Percentiles rank a stretch among this genome's conserved stretches.
These are phyloP conservation scores for Candida freyschussii DNA, from an alignment of 1,139 yeast species.

Conservation along the genomic window DNA sequence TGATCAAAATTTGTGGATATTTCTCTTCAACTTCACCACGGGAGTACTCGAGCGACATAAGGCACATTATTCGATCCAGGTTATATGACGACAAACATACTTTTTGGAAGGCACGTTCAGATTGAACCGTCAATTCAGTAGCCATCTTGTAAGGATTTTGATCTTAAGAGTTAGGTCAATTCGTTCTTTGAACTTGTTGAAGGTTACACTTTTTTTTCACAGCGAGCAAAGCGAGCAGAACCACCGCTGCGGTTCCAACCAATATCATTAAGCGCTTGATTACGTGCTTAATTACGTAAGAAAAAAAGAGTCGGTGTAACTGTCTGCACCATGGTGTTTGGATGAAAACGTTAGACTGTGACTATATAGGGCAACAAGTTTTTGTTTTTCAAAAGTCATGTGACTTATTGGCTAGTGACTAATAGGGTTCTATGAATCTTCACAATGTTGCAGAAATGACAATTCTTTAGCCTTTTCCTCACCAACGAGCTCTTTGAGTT, in stretches of 20 bases:
- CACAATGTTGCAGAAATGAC: conserved; percentile 23
- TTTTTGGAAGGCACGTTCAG: conserved; percentile 99
- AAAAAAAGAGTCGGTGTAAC: too few species aligned
- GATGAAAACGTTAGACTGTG: too few species aligned
- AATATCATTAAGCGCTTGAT: conserved; percentile 2
- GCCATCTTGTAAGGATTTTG: conserved; percentile 61
- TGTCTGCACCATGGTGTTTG: too few species aligned
- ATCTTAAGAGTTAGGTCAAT: neutral
- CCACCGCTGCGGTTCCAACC: conserved; percentile 10
- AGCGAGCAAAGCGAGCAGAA: neutral
- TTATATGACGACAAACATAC: too few species aligned
- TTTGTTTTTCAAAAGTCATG: too few species aligned
- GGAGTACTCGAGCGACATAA: too few species aligned
- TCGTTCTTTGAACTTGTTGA: conserved; percentile 5
- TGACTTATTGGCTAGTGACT: too few species aligned
- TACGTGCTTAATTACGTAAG: conserved; percentile 7
- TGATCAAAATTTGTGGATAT: too few species aligned
- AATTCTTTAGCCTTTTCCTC: conserved; percentile 30
- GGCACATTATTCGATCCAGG: too few species aligned
- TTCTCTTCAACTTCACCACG: too few species aligned
- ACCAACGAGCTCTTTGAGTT: conserved; percentile 34
- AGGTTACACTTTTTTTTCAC: conserved; percentile 17
- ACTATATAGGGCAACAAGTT: too few species aligned
- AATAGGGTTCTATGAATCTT: too few species aligned
- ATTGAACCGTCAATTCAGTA: conserved; percentile 99